Evolutionary conservation across 257 asterid genomes (phyloP).

Genomic region (Solanum arcanum): DNA sequence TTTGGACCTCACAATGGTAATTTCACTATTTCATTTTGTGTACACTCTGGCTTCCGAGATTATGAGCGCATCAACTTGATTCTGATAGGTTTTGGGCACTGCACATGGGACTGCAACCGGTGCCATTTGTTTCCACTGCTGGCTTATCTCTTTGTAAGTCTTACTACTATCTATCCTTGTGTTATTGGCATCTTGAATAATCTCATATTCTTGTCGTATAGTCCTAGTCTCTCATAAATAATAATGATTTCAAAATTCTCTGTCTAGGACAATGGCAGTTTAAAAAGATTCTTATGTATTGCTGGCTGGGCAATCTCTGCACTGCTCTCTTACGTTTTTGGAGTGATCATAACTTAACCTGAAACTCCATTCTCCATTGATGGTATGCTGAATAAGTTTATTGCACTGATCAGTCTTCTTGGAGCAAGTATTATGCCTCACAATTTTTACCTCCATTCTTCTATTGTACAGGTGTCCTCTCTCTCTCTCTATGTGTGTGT

Average conservation of each 20-base stretch:
- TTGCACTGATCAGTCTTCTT: constrained; percentile 77
- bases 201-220: background rate
- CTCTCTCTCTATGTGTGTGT: too few species aligned
- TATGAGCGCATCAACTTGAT: background rate
- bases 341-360: constrained; percentile 53
- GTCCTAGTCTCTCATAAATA: background rate
- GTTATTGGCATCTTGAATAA: background rate
- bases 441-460: constrained; percentile 88
- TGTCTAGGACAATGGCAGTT: constrained; percentile 57
- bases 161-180: background rate
- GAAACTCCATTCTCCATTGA: constrained; percentile 46
- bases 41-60: background rate
- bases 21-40: constrained; percentile 1
- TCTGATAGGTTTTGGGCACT: constrained; percentile 76
- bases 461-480: too few species aligned
- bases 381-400: constrained; percentile 51
- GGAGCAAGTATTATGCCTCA: constrained; percentile 97
- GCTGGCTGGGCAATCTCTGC: constrained; percentile 39
- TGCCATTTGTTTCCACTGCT: constrained; percentile 65
- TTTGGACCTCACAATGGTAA: constrained; percentile 88
- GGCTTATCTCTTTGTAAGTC: constrained; percentile 53
- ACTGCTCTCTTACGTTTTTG: constrained; percentile 46
- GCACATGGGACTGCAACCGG: constrained; percentile 61
- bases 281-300: constrained; percentile 34
- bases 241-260: background rate